Percentiles rank a stretch among this genome's conserved stretches.
Evolutionary conservation across 2,329 filamentous ascomycete species (phyloP).

Genomic region (Botryotinia convoluta): DNA sequence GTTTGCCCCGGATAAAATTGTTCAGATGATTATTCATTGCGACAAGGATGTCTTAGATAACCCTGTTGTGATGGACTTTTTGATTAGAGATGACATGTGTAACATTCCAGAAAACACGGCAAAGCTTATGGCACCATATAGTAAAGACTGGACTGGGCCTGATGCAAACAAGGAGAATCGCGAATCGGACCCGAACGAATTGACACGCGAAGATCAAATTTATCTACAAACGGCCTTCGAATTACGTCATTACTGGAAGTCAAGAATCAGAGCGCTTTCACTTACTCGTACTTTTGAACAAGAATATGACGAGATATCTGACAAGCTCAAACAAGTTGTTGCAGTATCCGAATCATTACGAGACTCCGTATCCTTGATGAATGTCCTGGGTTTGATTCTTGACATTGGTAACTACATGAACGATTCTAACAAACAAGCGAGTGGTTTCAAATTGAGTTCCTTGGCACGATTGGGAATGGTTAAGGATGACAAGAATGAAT

Average conservation of each 20-base stretch:
- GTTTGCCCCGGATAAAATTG: constrained; percentile 76
- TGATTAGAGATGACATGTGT: constrained; percentile 89
- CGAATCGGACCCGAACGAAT: constrained; percentile 81
- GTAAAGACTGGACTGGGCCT: constrained; percentile 92
- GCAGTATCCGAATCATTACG: constrained; percentile 83
- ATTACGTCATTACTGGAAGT: constrained; percentile 97
- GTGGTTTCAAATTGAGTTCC: constrained; percentile 95
- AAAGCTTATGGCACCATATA: constrained; percentile 92
- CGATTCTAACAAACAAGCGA: constrained; percentile 96
- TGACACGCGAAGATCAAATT: constrained; percentile 93
- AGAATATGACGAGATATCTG: constrained; percentile 89
- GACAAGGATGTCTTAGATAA: constrained; percentile 87
- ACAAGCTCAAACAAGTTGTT: constrained; percentile 83
- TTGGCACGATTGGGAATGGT: constrained; percentile 92
- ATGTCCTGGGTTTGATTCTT: constrained; percentile 90
- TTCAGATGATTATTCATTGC: constrained; percentile 93
- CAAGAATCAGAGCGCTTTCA: constrained; percentile 85
- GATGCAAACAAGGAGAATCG: constrained; percentile 74
- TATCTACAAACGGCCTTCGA: constrained; percentile 92
- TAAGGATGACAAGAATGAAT: constrained; percentile 98
- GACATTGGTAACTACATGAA: constrained; percentile 99
- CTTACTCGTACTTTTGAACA: constrained; percentile 79
- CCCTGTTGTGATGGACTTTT: constrained; percentile 90
- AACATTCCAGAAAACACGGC: constrained; percentile 86
- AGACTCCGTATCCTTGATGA: constrained; percentile 91